A percentile compares a stretch with the other conserved stretches of the same genome.
These are phyloP conservation scores for Taiozyma sp. DNA, from an alignment of 1,139 yeast species.

Conservation along the genomic window DNA sequence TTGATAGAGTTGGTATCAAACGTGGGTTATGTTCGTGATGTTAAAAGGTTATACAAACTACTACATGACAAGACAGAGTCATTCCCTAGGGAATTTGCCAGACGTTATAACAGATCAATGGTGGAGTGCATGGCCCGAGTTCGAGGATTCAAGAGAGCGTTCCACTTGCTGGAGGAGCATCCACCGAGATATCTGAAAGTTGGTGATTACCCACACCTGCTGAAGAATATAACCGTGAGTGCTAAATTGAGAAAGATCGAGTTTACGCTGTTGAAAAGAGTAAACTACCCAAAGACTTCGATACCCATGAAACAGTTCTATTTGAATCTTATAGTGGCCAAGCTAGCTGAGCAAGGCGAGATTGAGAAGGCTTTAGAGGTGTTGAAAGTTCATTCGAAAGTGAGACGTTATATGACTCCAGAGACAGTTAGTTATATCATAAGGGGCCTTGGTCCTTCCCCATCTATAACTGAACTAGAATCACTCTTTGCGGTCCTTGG, in stretches of 20 bases:
- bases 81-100: constrained; percentile 3
- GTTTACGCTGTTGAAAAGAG: background rate
- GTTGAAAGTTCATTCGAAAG: background rate
- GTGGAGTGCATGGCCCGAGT: constrained; percentile 9
- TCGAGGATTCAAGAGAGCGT: constrained; percentile 8
- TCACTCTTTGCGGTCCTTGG: constrained; percentile 2
- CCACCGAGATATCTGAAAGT: constrained; percentile 4
- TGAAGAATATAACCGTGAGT: constrained; percentile 6
- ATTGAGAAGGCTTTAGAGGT: constrained; percentile 5
- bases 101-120: constrained; percentile 6
- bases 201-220: constrained; percentile 14
- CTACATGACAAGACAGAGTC: background rate
- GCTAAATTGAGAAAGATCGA: constrained; percentile 5
- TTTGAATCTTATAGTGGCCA: constrained; percentile 11
- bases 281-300: background rate
- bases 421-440: constrained; percentile 13
- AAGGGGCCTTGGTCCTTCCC: constrained; percentile 2
- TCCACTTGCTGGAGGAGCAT: constrained; percentile 4
- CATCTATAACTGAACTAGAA: constrained; percentile 1
- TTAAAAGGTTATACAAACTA: constrained; percentile 9
- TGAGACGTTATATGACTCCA: constrained; percentile 4
- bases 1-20: constrained; percentile 10
- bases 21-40: constrained; percentile 6
- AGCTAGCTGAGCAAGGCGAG: constrained; percentile 4
- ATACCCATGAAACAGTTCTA: constrained; percentile 11